Evolutionary conservation across 805 yeast genomes (phyloP), one percentile per base, ranked within the genome.

Genomic region (Ogataea degrootiae): DNA sequence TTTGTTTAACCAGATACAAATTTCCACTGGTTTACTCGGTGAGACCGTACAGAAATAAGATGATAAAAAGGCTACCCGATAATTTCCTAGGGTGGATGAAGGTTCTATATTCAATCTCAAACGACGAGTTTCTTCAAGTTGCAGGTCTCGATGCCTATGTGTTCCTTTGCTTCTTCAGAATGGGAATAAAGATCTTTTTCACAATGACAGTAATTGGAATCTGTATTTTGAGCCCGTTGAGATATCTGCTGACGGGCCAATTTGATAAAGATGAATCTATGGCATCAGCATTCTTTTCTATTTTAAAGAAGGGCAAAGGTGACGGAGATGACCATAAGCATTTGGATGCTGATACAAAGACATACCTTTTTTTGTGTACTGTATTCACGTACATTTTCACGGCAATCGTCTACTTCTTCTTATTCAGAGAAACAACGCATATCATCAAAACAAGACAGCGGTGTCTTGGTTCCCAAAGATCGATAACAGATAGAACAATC

Each of bases 121-220:
- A 77, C 51, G 74, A 73, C 19, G 81, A 79, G 55, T 68, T 80
- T 4, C 59, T 80, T 42, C 77, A 77, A 39, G 74, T 77, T 41
- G 81, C 83, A 4, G 84, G 84, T 0, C 60, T 79, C 22, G 84
- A 79, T 59, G 79, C 83, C 0, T 77, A 75, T 55, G 84, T 79
- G 39, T 78, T 77, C 49, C 62, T 79, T 9, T 74, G 79, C n/a
- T 78, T 79, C 59, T 79, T 79, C 66, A 74, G 74, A 50, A 75
- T 79, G 82, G 70, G 77, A 44, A 77, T 79, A 41, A 69, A 68
- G 49, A 69, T 74, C 6, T 63, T 80, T 41, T 58, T 70, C 4
- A 61, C 69, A 2, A 68, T 77, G 52, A 68, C 78, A 4, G 34
- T 76, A 0, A 64, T 79, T 33, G 81, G 83, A 11, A 43, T 78